Percentiles rank a stretch among this genome's conserved stretches.
These are phyloP conservation scores for Zizania palustris DNA, from an alignment of 202 grass and related monocot species.

Conservation along the genomic window DNA sequence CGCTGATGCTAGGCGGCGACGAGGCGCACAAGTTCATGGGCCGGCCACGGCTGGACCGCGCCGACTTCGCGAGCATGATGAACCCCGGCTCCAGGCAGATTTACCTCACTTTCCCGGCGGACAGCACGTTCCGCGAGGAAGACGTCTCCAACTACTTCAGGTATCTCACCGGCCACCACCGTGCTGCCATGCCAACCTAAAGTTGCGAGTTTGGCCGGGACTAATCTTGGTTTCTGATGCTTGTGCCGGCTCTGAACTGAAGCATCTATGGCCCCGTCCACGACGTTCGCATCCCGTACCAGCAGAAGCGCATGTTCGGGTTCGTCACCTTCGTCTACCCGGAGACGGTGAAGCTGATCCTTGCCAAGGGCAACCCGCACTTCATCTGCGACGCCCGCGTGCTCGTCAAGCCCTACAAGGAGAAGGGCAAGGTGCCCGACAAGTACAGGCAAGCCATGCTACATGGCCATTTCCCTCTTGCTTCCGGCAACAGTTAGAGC, in stretches of 20 bases:
- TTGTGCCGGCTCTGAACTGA: not conserved
- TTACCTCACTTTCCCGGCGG: conserved; percentile 97
- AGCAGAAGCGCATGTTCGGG: conserved; percentile 98
- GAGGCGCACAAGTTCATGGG: conserved; percentile 88
- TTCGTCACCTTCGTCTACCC: conserved; percentile 98
- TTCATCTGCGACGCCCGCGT: conserved; percentile 96
- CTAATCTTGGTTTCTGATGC: conserved; percentile 1
- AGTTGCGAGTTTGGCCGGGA: not conserved
- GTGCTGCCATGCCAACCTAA: not conserved
- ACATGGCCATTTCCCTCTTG: conserved; percentile 21
- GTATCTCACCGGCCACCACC: conserved; percentile 26
- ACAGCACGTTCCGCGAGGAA: conserved; percentile 97
- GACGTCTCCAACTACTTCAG: conserved; percentile 99
- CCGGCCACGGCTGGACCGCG: conserved; percentile 62
- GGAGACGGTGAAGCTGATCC: conserved; percentile 95
- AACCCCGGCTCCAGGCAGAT: conserved; percentile 95
- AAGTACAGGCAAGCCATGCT: conserved; percentile 64
- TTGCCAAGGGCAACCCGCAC: conserved; percentile 97
- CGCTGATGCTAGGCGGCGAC: conserved; percentile 72
- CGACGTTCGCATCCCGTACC: conserved; percentile 95
- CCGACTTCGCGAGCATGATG: conserved; percentile 67
- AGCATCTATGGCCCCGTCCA: conserved; percentile 98
- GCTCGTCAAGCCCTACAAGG: conserved; percentile 98
- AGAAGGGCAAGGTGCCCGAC: conserved; percentile 98
- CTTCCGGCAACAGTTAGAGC: conserved; percentile 12